Conservation (phyloP, 2,329 filamentous ascomycete genomes). For the Monilinia aucupariae region DNA sequence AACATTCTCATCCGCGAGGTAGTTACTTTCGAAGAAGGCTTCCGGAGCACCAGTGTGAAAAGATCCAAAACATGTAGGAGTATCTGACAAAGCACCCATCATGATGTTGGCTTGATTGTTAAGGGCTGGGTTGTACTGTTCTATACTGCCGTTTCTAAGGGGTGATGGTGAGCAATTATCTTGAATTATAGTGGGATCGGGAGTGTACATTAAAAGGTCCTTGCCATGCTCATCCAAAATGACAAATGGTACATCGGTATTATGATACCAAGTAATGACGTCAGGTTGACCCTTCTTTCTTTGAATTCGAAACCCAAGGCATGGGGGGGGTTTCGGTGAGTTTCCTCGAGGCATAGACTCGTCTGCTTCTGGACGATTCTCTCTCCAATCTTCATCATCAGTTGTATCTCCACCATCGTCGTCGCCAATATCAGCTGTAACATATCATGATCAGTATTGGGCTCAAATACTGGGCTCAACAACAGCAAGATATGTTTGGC, state of each 20-base stretch:
- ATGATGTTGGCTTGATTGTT: conserved; percentile 69
- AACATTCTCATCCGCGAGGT: conserved; percentile 49
- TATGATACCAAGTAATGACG: conserved; percentile 34
- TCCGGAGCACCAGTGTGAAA: conserved; percentile 69
- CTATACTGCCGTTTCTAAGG: conserved; percentile 15
- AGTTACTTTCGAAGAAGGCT: conserved; percentile 63
- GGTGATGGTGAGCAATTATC: conserved; percentile 8
- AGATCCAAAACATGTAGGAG: conserved; percentile 17
- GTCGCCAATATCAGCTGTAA: conserved; percentile 42
- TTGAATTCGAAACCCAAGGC: conserved; percentile 18
- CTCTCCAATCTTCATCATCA: conserved; percentile 15
- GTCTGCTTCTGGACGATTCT: conserved; percentile 6
- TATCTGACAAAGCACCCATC: conserved; percentile 55
- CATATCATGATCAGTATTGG: not conserved
- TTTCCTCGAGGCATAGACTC: not conserved
- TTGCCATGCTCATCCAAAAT: conserved; percentile 39
- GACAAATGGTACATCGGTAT: conserved; percentile 38
- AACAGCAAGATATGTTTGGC: not conserved
- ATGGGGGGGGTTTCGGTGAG: conserved; percentile 5
- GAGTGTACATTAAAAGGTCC: conserved; percentile 39
- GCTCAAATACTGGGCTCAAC: not conserved
- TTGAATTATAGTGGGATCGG: conserved; percentile 31
- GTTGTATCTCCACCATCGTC: conserved; percentile 11
- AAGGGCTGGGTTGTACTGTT: conserved; percentile 47
- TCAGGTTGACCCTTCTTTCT: conserved; percentile 28